Evolutionary conservation across 2,329 filamentous ascomycete species (phyloP).

Genomic region (Venturia nashicola): DNA sequence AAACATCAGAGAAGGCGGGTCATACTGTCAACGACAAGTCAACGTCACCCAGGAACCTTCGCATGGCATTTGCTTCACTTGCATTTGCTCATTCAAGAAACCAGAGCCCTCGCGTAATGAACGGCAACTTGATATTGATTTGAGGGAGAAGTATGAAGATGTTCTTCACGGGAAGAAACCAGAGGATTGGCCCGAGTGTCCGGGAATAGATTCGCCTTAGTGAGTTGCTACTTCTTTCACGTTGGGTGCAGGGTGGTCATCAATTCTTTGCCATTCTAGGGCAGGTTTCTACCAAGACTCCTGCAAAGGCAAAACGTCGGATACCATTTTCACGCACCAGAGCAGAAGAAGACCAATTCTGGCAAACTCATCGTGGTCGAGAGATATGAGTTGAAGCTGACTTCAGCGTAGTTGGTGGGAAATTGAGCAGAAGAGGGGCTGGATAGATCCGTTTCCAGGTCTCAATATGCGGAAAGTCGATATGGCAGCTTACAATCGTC

Average conservation of each 20-base stretch:
- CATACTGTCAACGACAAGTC: conserved; percentile 40
- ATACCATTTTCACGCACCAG: not conserved
- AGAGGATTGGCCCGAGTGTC: conserved; percentile 17
- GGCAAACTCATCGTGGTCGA: too few relatives aligned
- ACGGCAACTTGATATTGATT: conserved; percentile 22
- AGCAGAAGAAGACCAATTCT: too few relatives aligned
- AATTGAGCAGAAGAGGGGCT: conserved; percentile 2
- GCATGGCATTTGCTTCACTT: conserved; percentile 37
- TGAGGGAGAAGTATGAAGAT: conserved; percentile 23
- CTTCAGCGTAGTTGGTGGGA: conserved; percentile 12
- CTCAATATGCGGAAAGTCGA: conserved; percentile 40
- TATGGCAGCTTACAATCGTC: conserved; percentile 36
- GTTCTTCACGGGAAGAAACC: conserved; percentile 23
- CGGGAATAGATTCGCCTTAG: conserved; percentile 24
- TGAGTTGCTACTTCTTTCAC: conserved; percentile 11
- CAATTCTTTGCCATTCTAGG: too few relatives aligned
- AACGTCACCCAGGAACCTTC: conserved; percentile 35
- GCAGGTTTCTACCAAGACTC: too few relatives aligned
- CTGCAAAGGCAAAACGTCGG: too few relatives aligned
- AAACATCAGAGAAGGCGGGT: conserved; percentile 37
- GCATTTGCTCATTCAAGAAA: conserved; percentile 40
- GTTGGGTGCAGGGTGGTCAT: too few relatives aligned
- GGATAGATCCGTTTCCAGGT: conserved; percentile 21
- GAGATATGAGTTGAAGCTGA: conserved; percentile 2
- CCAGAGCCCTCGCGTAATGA: conserved; percentile 23